Evolutionary conservation across 345 rosid genomes (phyloP), one percentile per base, ranked within the genome.

Genomic region (Erysimum cheiranthoides): DNA sequence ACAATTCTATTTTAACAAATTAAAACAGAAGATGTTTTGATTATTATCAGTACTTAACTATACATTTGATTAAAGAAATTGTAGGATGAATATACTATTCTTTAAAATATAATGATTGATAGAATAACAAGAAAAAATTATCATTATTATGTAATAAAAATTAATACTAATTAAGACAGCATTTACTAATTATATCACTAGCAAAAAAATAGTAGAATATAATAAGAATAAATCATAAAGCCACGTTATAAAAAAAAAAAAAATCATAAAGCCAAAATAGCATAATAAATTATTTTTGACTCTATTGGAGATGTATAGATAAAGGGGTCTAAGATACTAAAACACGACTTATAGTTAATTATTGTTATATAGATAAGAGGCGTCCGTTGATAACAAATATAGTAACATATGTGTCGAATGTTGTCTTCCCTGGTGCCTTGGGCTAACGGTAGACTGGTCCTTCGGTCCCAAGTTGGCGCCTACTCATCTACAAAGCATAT

Each of bases 401-500:
- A 60, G 3, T 36, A 60, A 36, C 39, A 30, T 63, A 42, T 47
- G 56, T 38, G 46, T 21, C 9, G 47, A 51, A 21, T 66, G 71
- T 13, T 66, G 60, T 35, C 21, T 5, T 32, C 4, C 4, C 57
- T 21, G 32, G 21, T 65, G 53, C 11, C 43, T 67, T 36, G 61
- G 51, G 10, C 49, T 5, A 8, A 36, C 47, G 21, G 46, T 21
- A 36, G 35, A 67, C 34, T 21, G 25, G 25, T 67, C 13, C 59
- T 7, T 50, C 18, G 16, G 31, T 46, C 71, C 47, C 59, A 66
- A 50, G 70, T 49, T 66, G 45, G 47, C 60, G 46, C 60, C 43
- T 7, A 4, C 35, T 25, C 45, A n/a, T 28, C 30, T 28, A 27
- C 18, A 2, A 18, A 50, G 2, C 16, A 53, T 3, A 52, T 40